Percentiles rank a stretch among this genome's conserved stretches.
Conservation (phyloP, 768 basidiomycete genomes). For the Tricholoma hemisulphureum region DNA sequence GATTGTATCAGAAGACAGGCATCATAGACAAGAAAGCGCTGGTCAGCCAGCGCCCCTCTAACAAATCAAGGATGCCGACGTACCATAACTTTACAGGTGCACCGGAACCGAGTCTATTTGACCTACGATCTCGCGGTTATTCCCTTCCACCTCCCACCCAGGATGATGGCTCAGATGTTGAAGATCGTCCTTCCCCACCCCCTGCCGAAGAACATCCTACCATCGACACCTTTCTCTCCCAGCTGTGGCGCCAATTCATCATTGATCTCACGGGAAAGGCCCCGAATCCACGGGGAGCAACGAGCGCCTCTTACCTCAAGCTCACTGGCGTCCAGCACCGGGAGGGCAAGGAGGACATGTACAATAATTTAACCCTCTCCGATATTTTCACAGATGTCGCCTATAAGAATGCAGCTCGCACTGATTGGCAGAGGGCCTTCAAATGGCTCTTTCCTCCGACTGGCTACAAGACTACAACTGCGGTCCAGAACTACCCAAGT, state of each 20-base stretch:
- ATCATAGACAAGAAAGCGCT: not conserved
- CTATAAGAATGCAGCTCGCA: not conserved
- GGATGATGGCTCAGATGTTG: not conserved
- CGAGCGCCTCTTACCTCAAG: conserved; percentile 5
- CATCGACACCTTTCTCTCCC: conserved; percentile 1
- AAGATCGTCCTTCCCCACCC: not conserved
- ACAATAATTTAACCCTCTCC: not conserved
- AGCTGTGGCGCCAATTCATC: conserved; percentile 2
- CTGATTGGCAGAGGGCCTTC: conserved; percentile 4
- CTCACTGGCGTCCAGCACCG: not conserved
- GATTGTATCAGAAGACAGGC: not conserved
- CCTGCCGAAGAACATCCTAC: not conserved
- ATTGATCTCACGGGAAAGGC: not conserved
- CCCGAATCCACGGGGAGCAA: not conserved
- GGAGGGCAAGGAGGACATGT: conserved; percentile 2
- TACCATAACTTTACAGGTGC: conserved; percentile 1
- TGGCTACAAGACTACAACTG: not conserved
- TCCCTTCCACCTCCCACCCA: not conserved
- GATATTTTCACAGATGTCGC: not conserved
- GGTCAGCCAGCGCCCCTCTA: not conserved
- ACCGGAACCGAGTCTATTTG: not conserved
- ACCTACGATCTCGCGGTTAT: not conserved
- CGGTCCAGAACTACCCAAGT: not conserved
- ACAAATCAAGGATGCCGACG: not conserved
- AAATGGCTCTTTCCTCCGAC: conserved; percentile 1